Percentiles rank a stretch among this genome's conserved stretches.
Conservation (phyloP, 2,329 filamentous ascomycete genomes). For the Colletotrichum sp. region DNA sequence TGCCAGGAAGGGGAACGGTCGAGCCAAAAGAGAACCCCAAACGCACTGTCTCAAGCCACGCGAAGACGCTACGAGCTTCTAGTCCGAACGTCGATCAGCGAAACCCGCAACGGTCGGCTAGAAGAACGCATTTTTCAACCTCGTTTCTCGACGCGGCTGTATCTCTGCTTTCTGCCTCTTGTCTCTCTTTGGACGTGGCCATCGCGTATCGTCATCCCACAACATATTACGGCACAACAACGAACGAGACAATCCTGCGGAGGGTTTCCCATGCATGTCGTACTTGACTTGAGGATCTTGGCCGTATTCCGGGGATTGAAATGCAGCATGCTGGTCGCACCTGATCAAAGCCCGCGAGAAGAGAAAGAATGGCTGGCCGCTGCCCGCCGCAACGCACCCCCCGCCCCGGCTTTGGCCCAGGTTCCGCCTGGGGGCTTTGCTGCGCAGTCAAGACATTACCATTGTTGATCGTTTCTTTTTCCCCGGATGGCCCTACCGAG, state of each 20-base stretch:
- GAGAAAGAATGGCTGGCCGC: background rate
- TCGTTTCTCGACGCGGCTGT: background rate
- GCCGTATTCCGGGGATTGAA: background rate
- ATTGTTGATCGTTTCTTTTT: background rate
- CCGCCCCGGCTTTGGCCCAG: background rate
- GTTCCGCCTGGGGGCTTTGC: too few relatives aligned
- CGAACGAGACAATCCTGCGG: background rate
- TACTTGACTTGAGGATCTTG: background rate
- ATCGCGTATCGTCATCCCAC: background rate
- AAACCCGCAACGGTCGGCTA: constrained; percentile 14
- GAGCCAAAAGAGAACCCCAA: background rate
- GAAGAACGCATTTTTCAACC: background rate
- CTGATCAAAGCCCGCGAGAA: background rate
- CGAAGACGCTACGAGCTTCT: constrained; percentile 8
- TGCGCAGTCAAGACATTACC: background rate
- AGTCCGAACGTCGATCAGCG: background rate
- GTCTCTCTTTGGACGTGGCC: background rate
- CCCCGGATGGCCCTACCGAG: constrained; percentile 19
- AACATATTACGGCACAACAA: background rate
- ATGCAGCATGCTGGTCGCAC: background rate
- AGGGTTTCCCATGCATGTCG: background rate
- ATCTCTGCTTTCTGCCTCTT: background rate
- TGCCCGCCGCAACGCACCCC: background rate
- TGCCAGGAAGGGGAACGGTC: background rate
- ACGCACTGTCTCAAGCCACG: constrained; percentile 16